Conservation (phyloP, 768 basidiomycete species). For the Galerina marginata region DNA sequence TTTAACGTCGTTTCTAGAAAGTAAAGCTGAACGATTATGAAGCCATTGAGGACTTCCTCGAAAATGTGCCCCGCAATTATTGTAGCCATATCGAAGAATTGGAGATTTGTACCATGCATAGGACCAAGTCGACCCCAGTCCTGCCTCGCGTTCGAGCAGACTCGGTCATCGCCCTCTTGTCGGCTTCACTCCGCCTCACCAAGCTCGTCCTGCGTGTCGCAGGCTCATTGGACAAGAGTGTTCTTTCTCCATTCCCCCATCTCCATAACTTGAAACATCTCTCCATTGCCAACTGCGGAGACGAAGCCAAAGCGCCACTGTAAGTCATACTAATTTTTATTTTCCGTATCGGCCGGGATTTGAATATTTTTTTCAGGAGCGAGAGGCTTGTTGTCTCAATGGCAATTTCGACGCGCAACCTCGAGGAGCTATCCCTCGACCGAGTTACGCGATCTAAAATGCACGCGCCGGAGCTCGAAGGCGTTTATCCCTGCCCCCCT, state of each 20-base stretch:
- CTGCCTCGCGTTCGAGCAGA: conserved; percentile 44
- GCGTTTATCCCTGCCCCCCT: conserved; percentile 61
- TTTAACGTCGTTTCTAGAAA: conserved; percentile 35
- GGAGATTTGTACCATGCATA: conserved; percentile 45
- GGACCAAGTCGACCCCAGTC: conserved; percentile 25
- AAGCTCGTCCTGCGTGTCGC: conserved; percentile 52
- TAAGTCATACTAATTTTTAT: conserved; percentile 32
- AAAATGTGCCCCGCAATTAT: conserved; percentile 61
- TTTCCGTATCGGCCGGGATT: conserved; percentile 15
- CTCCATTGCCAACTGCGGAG: conserved; percentile 51
- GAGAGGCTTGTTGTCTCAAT: conserved; percentile 75
- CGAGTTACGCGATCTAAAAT: conserved; percentile 69
- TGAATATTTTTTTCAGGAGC: conserved; percentile 46
- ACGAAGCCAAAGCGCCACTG: conserved; percentile 49
- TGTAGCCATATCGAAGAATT: conserved; percentile 58
- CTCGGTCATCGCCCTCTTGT: conserved; percentile 54
- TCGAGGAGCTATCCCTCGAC: conserved; percentile 62
- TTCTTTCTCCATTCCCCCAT: conserved; percentile 54
- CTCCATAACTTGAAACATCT: conserved; percentile 50
- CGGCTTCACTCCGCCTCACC: conserved; percentile 50
- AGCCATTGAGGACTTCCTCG: conserved; percentile 57
- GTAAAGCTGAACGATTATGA: conserved; percentile 53
- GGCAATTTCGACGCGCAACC: conserved; percentile 60
- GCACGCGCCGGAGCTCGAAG: conserved; percentile 65
- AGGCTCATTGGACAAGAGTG: conserved; percentile 53